Evolutionary conservation across 2,329 filamentous ascomycete genomes (phyloP).

Genomic region (Venturia pyrina): DNA sequence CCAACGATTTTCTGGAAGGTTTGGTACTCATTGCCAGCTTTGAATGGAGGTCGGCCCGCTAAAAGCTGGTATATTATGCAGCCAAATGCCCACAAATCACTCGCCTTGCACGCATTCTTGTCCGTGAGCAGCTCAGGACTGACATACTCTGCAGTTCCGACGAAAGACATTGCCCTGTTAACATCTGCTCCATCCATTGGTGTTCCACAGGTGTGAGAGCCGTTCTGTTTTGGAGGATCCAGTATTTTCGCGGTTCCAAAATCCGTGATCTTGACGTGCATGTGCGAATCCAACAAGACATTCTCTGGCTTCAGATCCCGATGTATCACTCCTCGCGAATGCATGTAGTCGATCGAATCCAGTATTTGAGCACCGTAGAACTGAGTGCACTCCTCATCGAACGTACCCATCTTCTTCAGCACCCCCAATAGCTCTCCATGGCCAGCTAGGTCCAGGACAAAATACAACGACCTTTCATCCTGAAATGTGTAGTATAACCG

Average conservation of each 20-base stretch:
- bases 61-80: constrained; percentile 96
- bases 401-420: constrained; percentile 86
- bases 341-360: constrained; percentile 96
- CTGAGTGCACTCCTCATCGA: constrained; percentile 85
- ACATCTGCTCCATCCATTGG: constrained; percentile 51
- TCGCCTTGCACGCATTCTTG: constrained; percentile 95
- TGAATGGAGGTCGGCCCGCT: constrained; percentile 94
- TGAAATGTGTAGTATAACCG: constrained; percentile 98
- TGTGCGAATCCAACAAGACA: constrained; percentile 84
- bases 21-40: constrained; percentile 87
- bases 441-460: constrained; percentile 86
- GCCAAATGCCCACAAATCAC: constrained; percentile 95
- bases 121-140: constrained; percentile 94
- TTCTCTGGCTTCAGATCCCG: constrained; percentile 96
- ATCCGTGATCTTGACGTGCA: constrained; percentile 98
- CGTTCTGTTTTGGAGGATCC: constrained; percentile 41
- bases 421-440: constrained; percentile 88
- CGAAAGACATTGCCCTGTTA: constrained; percentile 81
- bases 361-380: constrained; percentile 96
- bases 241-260: constrained; percentile 97
- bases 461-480: constrained; percentile 91
- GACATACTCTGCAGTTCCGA: constrained; percentile 96
- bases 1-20: constrained; percentile 98
- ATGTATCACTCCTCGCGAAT: constrained; percentile 89
- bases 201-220: constrained; percentile 31